phyloP scores from a whole-genome alignment of 75 land plant genomes.

The Sequoiadendron giganteum region DNA sequence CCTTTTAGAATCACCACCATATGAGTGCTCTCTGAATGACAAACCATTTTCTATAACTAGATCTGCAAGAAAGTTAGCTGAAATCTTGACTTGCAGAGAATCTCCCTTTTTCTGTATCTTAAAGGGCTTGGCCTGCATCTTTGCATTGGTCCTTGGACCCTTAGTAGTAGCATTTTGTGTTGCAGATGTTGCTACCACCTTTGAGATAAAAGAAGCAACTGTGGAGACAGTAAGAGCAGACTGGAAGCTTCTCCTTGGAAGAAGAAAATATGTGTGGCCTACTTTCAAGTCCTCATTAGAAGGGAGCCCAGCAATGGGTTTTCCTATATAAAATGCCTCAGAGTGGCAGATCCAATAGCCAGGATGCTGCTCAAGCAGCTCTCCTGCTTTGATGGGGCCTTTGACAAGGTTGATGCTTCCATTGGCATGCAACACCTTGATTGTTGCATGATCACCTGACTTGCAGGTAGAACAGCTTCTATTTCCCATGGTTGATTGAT shows the following conservation, averaged over 20 bases:
- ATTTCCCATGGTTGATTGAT: background rate
- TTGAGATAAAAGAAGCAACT: slow-evolving; percentile 11
- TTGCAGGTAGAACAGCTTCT: background rate
- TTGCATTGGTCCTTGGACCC: background rate
- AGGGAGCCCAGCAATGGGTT: slow-evolving; percentile 6
- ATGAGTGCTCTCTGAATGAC: background rate
- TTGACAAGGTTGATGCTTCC: background rate
- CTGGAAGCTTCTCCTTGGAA: slow-evolving; percentile 5
- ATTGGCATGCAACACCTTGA: slow-evolving; percentile 7
- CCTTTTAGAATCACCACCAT: background rate
- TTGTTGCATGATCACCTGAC: background rate
- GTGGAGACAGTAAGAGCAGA: slow-evolving; percentile 13
- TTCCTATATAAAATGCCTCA: slow-evolving; percentile 8
- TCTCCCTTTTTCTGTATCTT: slow-evolving; percentile 4
- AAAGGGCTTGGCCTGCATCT: slow-evolving; percentile 6
- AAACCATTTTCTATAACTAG: background rate
- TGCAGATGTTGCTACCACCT: slow-evolving; percentile 2
- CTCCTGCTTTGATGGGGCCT: slow-evolving; percentile 11
- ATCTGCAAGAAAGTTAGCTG: slow-evolving; percentile 8
- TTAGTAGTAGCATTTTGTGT: background rate
- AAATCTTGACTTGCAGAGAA: slow-evolving; percentile 10
- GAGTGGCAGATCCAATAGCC: slow-evolving; percentile 10
- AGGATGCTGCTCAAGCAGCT: background rate
- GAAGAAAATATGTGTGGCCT: slow-evolving; percentile 8
- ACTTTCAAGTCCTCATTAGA: background rate